These are phyloP conservation scores for Entoloma clypeatum DNA, from an alignment of 1,284 basidiomycete genomes.

Conservation along the genomic window DNA sequence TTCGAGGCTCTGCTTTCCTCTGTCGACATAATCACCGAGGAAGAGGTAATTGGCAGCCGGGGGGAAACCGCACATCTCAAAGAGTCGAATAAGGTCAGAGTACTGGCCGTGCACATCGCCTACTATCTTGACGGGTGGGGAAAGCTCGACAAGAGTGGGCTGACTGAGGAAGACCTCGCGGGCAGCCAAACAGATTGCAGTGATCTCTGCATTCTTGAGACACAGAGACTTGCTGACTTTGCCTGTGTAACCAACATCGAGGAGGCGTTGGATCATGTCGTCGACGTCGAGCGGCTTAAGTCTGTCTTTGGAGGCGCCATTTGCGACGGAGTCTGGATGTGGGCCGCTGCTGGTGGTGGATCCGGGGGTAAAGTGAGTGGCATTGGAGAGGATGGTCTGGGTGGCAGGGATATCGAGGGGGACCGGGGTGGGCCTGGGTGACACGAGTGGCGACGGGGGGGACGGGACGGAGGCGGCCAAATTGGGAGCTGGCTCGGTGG, in stretches of 20 bases:
- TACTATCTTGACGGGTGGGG: slow-evolving; percentile 98
- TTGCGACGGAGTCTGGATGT: slow-evolving; percentile 43
- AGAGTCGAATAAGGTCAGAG: slow-evolving; percentile 95
- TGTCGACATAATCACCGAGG: slow-evolving; percentile 97
- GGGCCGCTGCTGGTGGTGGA: slow-evolving; percentile 46
- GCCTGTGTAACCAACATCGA: slow-evolving; percentile 97
- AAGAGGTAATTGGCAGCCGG: slow-evolving; percentile 98
- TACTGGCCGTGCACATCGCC: slow-evolving; percentile 99
- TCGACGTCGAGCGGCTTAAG: slow-evolving; percentile 85
- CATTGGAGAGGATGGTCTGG: slow-evolving; percentile 70
- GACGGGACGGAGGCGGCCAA: slow-evolving; percentile 27
- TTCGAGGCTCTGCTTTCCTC: slow-evolving; percentile 98
- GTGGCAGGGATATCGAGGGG: slow-evolving; percentile 76
- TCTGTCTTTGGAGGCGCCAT: slow-evolving; percentile 52
- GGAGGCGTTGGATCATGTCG: slow-evolving; percentile 95
- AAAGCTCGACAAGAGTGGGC: slow-evolving; percentile 96
- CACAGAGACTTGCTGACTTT: slow-evolving; percentile 97
- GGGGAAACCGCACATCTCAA: slow-evolving; percentile 99
- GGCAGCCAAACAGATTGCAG: slow-evolving; percentile 93
- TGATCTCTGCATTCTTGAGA: slow-evolving; percentile 96
- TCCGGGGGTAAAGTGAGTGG: slow-evolving; percentile 42
- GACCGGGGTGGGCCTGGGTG: slow-evolving; percentile 41
- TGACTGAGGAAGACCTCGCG: slow-evolving; percentile 96
- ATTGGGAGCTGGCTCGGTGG: slow-evolving; percentile 30
- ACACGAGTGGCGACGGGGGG: slow-evolving; percentile 34